A percentile compares a stretch with the other conserved stretches of the same genome.
phyloP scores from a whole-genome alignment of 2,329 filamentous ascomycete genomes.

The Stachybotrys echinatus region DNA sequence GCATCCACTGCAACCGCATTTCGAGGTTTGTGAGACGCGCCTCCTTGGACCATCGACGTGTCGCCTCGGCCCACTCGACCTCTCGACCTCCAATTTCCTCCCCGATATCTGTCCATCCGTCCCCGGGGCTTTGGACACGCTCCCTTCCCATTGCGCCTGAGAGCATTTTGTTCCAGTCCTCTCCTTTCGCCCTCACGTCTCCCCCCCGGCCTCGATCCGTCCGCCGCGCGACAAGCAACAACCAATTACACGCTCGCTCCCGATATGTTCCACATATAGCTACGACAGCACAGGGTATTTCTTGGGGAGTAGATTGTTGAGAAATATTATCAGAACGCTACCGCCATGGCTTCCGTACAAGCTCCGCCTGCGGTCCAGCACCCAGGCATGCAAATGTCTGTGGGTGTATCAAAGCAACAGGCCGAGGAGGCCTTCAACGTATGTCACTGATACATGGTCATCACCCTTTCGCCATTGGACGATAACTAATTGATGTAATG shows the following conservation, averaged over 20 bases:
- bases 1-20: neutral
- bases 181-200: neutral
- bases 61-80: neutral
- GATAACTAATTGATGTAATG: constrained; percentile 2
- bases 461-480: neutral
- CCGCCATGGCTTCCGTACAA: constrained; percentile 77
- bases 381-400: constrained; percentile 56
- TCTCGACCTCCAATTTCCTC: constrained; percentile 5
- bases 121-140: too few relatives aligned
- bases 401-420: constrained; percentile 69
- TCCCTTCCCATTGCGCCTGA: too few relatives aligned
- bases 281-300: constrained; percentile 14
- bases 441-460: constrained; percentile 25
- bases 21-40: constrained; percentile 14
- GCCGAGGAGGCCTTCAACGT: constrained; percentile 70
- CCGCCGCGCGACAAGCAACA: constrained; percentile 15
- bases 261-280: constrained; percentile 34
- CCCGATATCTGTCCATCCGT: too few relatives aligned
- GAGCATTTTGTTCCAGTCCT: constrained; percentile 1
- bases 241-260: constrained; percentile 12
- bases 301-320: constrained; percentile 17
- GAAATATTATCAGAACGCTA: constrained; percentile 16
- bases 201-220: constrained; percentile 5
- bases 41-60: constrained; percentile 15
- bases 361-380: constrained; percentile 63